These are phyloP conservation scores for Psilocybe sp. DNA, from an alignment of 768 basidiomycete species.

Conservation along the genomic window DNA sequence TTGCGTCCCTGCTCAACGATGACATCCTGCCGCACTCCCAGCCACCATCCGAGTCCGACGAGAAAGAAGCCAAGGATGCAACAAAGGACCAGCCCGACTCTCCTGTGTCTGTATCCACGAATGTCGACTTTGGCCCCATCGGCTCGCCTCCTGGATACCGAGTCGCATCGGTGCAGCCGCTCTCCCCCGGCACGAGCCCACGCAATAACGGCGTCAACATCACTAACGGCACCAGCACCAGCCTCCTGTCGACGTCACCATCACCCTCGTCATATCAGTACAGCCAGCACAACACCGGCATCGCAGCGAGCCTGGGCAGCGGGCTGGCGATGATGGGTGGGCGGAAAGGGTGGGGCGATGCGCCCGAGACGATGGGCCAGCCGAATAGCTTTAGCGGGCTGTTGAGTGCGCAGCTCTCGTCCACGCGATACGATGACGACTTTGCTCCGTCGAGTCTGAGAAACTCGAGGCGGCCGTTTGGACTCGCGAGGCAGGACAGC, in stretches of 20 bases:
- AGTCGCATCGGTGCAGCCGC: constrained; percentile 15
- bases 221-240: constrained; percentile 4
- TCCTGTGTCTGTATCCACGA: constrained; percentile 33
- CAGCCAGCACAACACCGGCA: constrained; percentile 27
- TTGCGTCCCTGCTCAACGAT: constrained; percentile 64
- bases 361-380: constrained; percentile 7
- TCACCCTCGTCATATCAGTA: constrained; percentile 22
- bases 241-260: constrained; percentile 31
- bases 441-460: constrained; percentile 39
- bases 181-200: constrained; percentile 64
- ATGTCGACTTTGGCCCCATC: constrained; percentile 75
- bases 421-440: constrained; percentile 18
- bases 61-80: not conserved
- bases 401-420: constrained; percentile 19
- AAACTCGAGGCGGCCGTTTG: constrained; percentile 23
- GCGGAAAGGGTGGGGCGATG: constrained; percentile 33
- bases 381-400: constrained; percentile 19
- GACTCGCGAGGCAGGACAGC: constrained; percentile 28
- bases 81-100: constrained; percentile 21
- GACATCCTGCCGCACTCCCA: constrained; percentile 53
- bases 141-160: constrained; percentile 68
- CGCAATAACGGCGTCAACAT: constrained; percentile 32
- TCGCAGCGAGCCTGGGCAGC: constrained; percentile 64
- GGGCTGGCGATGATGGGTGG: constrained; percentile 48
- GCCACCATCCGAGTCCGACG: constrained; percentile 8